phyloP scores from a whole-genome alignment of 139 green algal species.

The Astrephomene gubernaculifera region DNA sequence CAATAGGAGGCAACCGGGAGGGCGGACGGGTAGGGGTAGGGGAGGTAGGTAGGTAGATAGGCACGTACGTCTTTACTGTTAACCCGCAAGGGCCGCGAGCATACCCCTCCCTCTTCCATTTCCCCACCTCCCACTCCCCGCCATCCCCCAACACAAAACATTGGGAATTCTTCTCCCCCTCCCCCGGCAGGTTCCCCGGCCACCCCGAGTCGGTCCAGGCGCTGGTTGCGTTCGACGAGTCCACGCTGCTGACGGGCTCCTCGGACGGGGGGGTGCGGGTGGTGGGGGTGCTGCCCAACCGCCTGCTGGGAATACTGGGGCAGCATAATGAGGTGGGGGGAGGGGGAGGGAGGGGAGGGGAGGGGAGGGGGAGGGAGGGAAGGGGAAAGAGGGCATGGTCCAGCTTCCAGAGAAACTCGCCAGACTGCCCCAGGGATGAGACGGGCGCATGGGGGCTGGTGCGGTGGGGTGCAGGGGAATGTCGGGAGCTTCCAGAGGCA shows the following conservation, averaged over 20 bases:
- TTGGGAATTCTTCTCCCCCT: too few species aligned
- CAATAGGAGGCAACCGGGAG: neutral
- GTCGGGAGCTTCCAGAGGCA: too few species aligned
- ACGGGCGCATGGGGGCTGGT: neutral
- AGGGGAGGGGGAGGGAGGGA: neutral
- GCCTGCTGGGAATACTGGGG: slow-evolving; percentile 91
- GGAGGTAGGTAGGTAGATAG: neutral
- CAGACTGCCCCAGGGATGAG: too few species aligned
- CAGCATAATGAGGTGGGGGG: slow-evolving; percentile 69
- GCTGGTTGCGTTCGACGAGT: slow-evolving; percentile 85
- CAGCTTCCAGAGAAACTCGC: too few species aligned
- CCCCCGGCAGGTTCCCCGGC: slow-evolving; percentile 70
- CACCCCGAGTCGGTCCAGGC: slow-evolving; percentile 85
- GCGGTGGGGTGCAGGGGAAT: too few species aligned
- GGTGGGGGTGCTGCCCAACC: slow-evolving; percentile 84
- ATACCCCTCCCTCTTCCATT: neutral
- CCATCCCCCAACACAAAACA: neutral
- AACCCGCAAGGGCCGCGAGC: too few species aligned
- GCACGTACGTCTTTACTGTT: too few species aligned
- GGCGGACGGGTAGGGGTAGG: neutral
- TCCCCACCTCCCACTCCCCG: neutral
- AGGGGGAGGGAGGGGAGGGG: neutral
- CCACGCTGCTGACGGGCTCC: slow-evolving; percentile 89
- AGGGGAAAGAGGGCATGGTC: too few species aligned
- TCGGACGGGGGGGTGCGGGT: slow-evolving; percentile 90